These are phyloP conservation scores for Gossypium herbaceum DNA, from an alignment of 345 rosid genomes.

Conservation along the genomic window DNA sequence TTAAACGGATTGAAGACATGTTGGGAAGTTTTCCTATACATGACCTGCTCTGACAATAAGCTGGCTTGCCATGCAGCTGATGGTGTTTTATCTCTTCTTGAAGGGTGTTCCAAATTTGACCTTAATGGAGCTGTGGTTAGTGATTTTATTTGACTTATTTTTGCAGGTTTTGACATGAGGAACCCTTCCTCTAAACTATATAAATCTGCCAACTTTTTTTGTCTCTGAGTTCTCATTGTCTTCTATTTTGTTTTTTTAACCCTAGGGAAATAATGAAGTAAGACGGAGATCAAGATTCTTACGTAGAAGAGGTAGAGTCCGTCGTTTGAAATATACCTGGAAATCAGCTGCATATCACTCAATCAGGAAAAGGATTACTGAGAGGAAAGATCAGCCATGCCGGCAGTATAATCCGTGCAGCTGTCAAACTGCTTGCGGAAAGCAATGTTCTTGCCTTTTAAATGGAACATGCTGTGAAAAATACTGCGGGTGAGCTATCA, in stretches of 20 bases:
- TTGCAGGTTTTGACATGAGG: neutral
- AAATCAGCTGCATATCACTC: conserved; percentile 94
- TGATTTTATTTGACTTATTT: conserved; percentile 13
- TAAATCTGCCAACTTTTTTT: neutral
- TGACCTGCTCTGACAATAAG: conserved; percentile 64
- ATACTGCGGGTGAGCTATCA: conserved; percentile 87
- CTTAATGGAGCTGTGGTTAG: conserved; percentile 69
- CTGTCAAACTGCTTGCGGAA: conserved; percentile 90
- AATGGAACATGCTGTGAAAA: conserved; percentile 99
- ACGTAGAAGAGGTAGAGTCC: conserved; percentile 93
- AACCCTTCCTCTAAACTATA: neutral
- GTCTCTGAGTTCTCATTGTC: neutral
- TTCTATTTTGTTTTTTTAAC: neutral
- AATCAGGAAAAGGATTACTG: conserved; percentile 81
- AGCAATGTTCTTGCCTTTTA: conserved; percentile 83
- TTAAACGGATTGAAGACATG: conserved; percentile 71
- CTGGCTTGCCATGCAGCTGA: conserved; percentile 57
- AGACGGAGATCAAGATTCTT: conserved; percentile 93
- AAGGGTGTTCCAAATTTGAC: conserved; percentile 82
- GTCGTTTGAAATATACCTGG: conserved; percentile 98
- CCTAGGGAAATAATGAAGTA: conserved; percentile 68
- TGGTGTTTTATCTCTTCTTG: conserved; percentile 60
- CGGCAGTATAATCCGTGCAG: conserved; percentile 96
- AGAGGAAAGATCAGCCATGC: conserved; percentile 97
- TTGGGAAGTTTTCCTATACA: conserved; percentile 50